Conservation (phyloP, 768 basidiomycete species). For the Hericium coralloides region DNA sequence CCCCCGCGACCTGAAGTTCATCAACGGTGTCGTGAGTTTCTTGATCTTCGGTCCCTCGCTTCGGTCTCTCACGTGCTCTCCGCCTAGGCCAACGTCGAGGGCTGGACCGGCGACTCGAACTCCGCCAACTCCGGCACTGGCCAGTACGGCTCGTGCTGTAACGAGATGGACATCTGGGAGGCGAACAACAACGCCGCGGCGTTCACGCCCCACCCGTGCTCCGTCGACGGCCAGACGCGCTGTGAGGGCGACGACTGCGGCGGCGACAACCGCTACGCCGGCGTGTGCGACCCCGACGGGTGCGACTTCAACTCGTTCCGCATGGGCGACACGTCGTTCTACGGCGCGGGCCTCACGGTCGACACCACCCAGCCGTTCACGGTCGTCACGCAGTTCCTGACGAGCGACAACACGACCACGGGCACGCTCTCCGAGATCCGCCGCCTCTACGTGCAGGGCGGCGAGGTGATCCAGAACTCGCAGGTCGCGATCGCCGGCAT, state of each 20-base stretch:
- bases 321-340: conserved; percentile 38
- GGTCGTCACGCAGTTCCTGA: conserved; percentile 48
- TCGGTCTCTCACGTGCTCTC: background rate
- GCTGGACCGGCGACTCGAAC: conserved; percentile 29
- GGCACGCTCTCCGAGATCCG: conserved; percentile 44
- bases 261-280: conserved; percentile 25
- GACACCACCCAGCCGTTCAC: conserved; percentile 43
- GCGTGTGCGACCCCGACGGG: conserved; percentile 44
- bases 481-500: conserved; percentile 36
- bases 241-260: conserved; percentile 35
- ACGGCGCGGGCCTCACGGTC: conserved; percentile 37
- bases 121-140: conserved; percentile 40
- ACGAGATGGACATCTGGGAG: conserved; percentile 55
- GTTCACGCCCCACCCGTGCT: conserved; percentile 45
- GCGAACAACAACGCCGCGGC: conserved; percentile 44
- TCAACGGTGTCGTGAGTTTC: conserved; percentile 38
- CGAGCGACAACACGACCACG: conserved; percentile 31
- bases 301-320: conserved; percentile 60
- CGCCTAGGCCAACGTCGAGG: conserved; percentile 36
- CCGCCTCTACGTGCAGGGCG: conserved; percentile 45
- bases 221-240: conserved; percentile 27
- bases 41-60: background rate
- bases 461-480: conserved; percentile 42
- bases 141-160: conserved; percentile 42
- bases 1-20: conserved; percentile 52